Evolutionary conservation across 2,329 filamentous ascomycete species (phyloP).

Genomic region (Sarocladium strictum): DNA sequence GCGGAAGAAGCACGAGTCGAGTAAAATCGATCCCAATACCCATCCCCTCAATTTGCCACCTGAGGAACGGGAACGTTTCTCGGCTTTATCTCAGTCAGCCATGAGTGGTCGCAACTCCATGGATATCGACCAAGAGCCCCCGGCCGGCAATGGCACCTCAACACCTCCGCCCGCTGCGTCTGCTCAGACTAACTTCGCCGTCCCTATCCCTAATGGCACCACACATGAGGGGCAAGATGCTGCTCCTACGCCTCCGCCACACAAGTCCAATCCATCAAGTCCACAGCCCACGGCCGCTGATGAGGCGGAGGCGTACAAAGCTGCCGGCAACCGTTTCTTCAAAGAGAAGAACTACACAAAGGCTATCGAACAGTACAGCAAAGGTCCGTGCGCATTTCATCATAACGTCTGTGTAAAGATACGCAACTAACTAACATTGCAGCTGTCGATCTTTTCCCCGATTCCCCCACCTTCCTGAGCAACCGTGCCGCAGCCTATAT

Average conservation of each 20-base stretch:
- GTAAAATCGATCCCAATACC: slow-evolving; percentile 60
- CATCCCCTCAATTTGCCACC: slow-evolving; percentile 89
- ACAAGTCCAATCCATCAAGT: slow-evolving; percentile 58
- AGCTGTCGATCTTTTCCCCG: slow-evolving; percentile 85
- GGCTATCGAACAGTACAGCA: slow-evolving; percentile 89
- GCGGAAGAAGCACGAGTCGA: slow-evolving; percentile 23
- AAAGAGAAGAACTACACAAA: slow-evolving; percentile 86
- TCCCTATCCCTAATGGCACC: slow-evolving; percentile 45
- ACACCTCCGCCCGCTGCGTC: slow-evolving; percentile 36
- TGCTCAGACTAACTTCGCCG: slow-evolving; percentile 40
- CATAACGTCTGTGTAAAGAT: slow-evolving; percentile 9
- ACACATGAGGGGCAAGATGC: slow-evolving; percentile 31
- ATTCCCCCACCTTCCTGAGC: slow-evolving; percentile 83
- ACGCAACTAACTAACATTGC: slow-evolving; percentile 10
- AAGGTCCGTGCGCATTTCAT: slow-evolving; percentile 56
- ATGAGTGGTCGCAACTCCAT: slow-evolving; percentile 62
- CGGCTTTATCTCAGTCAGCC: slow-evolving; percentile 52
- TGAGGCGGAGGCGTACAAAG: slow-evolving; percentile 88
- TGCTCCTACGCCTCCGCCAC: slow-evolving; percentile 63
- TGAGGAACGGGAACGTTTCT: slow-evolving; percentile 74
- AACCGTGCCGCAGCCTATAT: slow-evolving; percentile 96
- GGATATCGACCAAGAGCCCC: slow-evolving; percentile 66
- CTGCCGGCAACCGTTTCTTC: slow-evolving; percentile 92
- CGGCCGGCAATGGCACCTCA: slow-evolving; percentile 40
- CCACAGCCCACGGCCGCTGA: slow-evolving; percentile 51